Conservation (phyloP, 2,329 filamentous ascomycete species). For the Fusarium xylarioides region DNA sequence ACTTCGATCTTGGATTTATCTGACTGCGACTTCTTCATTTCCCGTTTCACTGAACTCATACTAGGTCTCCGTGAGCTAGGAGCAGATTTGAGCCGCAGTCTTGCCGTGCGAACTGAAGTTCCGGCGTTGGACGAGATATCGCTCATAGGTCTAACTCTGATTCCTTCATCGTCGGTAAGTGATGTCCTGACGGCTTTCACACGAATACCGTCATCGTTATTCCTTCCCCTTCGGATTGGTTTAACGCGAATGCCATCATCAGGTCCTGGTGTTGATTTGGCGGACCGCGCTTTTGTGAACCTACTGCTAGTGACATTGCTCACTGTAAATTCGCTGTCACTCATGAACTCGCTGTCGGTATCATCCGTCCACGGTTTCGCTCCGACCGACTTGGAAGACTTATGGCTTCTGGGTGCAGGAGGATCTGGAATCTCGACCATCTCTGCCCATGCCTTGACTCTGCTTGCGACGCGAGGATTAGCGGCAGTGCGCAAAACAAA, state of each 20-base stretch:
- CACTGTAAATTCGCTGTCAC: conserved; percentile 45
- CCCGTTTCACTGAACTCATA: conserved; percentile 43
- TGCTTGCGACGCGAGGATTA: conserved; percentile 66
- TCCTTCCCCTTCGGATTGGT: conserved; percentile 48
- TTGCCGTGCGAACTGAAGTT: conserved; percentile 38
- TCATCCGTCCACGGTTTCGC: conserved; percentile 40
- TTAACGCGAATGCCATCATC: conserved; percentile 58
- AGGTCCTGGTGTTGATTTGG: conserved; percentile 39
- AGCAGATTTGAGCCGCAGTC: conserved; percentile 43
- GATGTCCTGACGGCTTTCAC: conserved; percentile 40
- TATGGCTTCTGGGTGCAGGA: conserved; percentile 48
- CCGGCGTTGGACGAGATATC: conserved; percentile 41
- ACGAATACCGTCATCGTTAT: conserved; percentile 48
- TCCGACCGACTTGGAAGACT: conserved; percentile 49
- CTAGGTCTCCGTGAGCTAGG: conserved; percentile 39
- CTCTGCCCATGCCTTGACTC: conserved; percentile 70
- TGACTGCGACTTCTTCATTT: conserved; percentile 34
- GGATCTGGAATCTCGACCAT: conserved; percentile 61
- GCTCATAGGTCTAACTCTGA: conserved; percentile 45
- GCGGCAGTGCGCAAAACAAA: conserved; percentile 63
- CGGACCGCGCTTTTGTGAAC: conserved; percentile 30
- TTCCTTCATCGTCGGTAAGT: conserved; percentile 44
- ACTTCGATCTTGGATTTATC: conserved; percentile 25
- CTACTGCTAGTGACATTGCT: conserved; percentile 38
- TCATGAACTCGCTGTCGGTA: conserved; percentile 41